Evolutionary conservation across 2,329 filamentous ascomycete genomes (phyloP).

Genomic region (Cryphonectria parasitica): DNA sequence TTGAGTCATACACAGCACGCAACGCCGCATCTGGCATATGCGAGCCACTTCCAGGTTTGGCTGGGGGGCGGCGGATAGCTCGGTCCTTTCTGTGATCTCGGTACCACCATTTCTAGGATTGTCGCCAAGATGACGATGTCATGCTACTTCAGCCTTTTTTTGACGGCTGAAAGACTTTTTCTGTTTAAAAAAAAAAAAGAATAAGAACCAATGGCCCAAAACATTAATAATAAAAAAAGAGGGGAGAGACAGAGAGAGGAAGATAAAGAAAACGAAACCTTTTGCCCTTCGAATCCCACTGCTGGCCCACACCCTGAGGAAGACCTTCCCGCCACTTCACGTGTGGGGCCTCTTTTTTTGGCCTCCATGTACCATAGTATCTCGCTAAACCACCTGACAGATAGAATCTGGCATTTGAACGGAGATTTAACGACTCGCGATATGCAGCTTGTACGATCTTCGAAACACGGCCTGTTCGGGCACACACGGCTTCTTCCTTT

Average conservation of each 20-base stretch:
- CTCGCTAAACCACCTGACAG: slow-evolving; percentile 26
- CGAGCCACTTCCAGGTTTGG: background rate
- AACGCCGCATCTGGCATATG: too few species aligned
- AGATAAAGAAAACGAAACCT: background rate
- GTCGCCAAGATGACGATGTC: background rate
- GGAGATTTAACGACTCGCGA: slow-evolving; percentile 29
- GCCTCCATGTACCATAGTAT: slow-evolving; percentile 15
- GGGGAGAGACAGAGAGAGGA: too few species aligned
- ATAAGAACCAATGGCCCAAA: background rate
- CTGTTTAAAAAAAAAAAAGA: background rate
- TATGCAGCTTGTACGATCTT: slow-evolving; percentile 26
- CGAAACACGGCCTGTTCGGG: slow-evolving; percentile 11
- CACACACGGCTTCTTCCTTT: background rate
- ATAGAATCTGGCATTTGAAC: slow-evolving; percentile 25
- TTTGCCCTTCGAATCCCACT: background rate
- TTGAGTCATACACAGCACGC: background rate
- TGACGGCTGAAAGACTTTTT: background rate
- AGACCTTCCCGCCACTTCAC: background rate
- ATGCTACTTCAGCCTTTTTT: too few species aligned
- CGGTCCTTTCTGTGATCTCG: background rate
- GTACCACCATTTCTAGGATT: background rate
- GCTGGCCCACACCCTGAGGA: background rate
- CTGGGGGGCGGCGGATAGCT: background rate
- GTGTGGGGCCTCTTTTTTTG: background rate
- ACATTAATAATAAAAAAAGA: too few species aligned